phyloP scores from a whole-genome alignment of 1,284 basidiomycete genomes.

The Cryptococcus sp. region DNA sequence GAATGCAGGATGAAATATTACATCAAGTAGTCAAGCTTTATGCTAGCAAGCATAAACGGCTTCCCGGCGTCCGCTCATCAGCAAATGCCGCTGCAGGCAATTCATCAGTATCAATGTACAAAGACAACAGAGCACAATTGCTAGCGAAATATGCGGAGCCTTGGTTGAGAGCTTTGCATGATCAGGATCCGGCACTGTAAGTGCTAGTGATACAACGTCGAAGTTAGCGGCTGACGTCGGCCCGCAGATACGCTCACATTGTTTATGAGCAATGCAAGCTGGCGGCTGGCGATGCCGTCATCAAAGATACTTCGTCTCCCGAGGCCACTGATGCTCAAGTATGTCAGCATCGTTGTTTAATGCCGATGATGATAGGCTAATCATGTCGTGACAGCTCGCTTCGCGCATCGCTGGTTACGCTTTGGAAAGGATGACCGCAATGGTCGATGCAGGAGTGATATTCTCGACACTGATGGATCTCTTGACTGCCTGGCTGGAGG shows the following conservation, averaged over 20 bases:
- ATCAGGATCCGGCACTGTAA: slow-evolving; percentile 60
- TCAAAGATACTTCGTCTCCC: slow-evolving; percentile 6
- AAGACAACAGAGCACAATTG: slow-evolving; percentile 65
- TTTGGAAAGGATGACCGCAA: slow-evolving; percentile 30
- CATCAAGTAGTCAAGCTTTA: slow-evolving; percentile 41
- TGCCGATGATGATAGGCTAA: neutral
- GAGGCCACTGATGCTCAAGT: slow-evolving; percentile 9
- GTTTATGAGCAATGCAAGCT: slow-evolving; percentile 40
- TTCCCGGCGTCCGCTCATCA: slow-evolving; percentile 65
- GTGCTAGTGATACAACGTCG: slow-evolving; percentile 11
- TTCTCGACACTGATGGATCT: slow-evolving; percentile 66
- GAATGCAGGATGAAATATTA: slow-evolving; percentile 38
- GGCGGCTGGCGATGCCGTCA: slow-evolving; percentile 10
- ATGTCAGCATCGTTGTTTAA: neutral
- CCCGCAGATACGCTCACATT: slow-evolving; percentile 26
- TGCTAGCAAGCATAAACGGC: slow-evolving; percentile 36
- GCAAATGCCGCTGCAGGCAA: slow-evolving; percentile 59
- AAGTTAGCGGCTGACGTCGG: neutral
- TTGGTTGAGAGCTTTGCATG: slow-evolving; percentile 68
- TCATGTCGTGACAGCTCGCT: slow-evolving; percentile 14
- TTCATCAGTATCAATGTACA: slow-evolving; percentile 54
- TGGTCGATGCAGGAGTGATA: slow-evolving; percentile 52
- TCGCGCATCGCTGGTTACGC: slow-evolving; percentile 33
- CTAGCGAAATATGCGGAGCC: slow-evolving; percentile 60
- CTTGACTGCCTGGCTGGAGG: slow-evolving; percentile 66